Base-by-base conservation (phyloP, 495 filamentous ascomycete genomes). In the Aspergillus ellipticus region DNA sequence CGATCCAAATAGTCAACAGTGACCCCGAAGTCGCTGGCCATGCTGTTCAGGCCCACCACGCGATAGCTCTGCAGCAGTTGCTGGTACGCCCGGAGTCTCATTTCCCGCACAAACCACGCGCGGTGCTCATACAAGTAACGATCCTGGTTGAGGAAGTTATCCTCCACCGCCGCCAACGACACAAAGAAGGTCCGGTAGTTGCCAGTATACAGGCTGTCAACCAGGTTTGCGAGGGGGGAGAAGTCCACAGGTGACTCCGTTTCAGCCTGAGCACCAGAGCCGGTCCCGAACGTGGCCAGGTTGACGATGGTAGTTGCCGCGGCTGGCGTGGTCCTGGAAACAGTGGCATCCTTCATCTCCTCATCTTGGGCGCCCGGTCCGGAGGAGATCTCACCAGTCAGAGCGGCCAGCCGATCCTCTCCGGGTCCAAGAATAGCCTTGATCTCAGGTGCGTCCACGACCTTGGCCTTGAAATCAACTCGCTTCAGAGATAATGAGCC, bases 391-490 rank as follows among this genome's bases (percentile, higher is more conserved):
- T 86, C 83, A 4, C 92, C 92, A 20, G 65, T 71, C 42, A 96
- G 74, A 0, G 90, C 92, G 39, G 90, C 81, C 31, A 96, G 73
- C 63, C 89, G 89, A 60, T 97, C 92, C 51, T 92, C 89, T 21
- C 87, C 85, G 62, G 92, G 85, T 53, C 95, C 94, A 8, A 98
- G 81, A 47, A 98, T 92, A 16, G 94, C 95, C 71, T 90, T 90
- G 78, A 97, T 97, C 74, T 98, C 94, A 3, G 94, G 92, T 11
- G 94, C 95, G 71, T 98, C 94, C 42, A 97, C 90, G 17, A 98
- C 94, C 75, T 97, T 97, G 53, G 88, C 88, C 78, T 98, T 98
- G 81, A 98, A 98, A 71, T 98, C 94, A 10, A 97, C 90, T 42
- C 94, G 86, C 78, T 96, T 96, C 50, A 98, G 81, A 28, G 93